A percentile compares a stretch with the other conserved stretches of the same genome.
Conservation (phyloP, 495 filamentous ascomycete genomes). For the Neurospora hispaniola region DNA sequence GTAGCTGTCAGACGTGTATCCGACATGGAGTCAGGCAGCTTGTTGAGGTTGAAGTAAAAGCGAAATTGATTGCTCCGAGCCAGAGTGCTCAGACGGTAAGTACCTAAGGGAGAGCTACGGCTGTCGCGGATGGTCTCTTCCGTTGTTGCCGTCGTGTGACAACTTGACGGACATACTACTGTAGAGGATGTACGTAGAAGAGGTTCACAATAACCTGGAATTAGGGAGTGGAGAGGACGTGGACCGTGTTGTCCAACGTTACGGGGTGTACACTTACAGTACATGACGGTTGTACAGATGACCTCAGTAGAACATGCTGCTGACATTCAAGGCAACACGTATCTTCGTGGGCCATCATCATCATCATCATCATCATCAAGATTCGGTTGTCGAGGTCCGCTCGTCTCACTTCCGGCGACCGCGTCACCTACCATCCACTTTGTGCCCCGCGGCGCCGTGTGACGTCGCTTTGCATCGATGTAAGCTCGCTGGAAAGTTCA, state of each 20-base stretch:
- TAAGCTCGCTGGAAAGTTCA: neutral
- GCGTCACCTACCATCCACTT: neutral
- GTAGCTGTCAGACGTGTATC: no score
- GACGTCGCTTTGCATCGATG: neutral
- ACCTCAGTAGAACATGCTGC: neutral
- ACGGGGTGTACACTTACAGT: no score
- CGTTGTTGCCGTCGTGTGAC: neutral
- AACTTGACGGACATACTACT: neutral
- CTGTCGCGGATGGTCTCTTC: neutral
- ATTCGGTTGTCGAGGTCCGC: no score
- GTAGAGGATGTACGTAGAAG: neutral
- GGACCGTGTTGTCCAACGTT: no score
- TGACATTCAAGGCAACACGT: neutral
- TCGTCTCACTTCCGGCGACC: neutral
- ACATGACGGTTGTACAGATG: neutral
- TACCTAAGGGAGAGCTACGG: neutral
- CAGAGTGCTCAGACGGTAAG: neutral
- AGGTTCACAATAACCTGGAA: neutral
- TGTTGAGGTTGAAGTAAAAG: neutral
- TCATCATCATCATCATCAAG: no score
- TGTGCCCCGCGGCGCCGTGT: neutral
- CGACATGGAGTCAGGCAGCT: neutral
- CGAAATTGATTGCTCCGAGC: neutral
- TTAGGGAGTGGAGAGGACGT: neutral
- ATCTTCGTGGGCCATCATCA: neutral